Conservation (phyloP, 257 asterid genomes). For the Solanum piurae region DNA sequence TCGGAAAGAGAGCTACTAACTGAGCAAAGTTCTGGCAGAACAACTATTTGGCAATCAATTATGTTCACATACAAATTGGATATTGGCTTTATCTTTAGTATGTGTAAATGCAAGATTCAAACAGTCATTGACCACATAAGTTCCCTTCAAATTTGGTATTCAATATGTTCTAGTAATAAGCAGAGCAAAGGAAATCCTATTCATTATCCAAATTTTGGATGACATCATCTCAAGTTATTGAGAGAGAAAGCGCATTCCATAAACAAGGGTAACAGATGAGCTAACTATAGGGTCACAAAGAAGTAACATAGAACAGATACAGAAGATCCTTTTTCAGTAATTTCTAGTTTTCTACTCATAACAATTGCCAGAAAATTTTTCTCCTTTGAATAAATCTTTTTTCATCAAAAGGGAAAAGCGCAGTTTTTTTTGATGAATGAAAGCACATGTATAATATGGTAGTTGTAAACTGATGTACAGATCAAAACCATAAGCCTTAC, state of each 20-base stretch:
- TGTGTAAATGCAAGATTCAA: background rate
- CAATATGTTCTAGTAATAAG: background rate
- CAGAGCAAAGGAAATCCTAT: background rate
- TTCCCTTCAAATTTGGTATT: background rate
- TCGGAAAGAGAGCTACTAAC: background rate
- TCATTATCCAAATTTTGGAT: background rate
- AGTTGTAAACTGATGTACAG: background rate
- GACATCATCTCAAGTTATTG: background rate
- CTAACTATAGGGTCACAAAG: background rate
- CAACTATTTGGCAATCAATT: background rate
- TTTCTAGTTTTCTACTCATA: background rate
- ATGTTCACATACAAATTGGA: background rate
- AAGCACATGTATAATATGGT: background rate
- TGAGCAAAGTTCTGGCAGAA: background rate
- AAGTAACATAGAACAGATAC: background rate
- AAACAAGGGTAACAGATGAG: background rate
- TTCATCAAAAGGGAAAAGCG: background rate
- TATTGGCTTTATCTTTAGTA: background rate
- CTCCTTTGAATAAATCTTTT: background rate
- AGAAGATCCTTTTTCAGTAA: background rate
- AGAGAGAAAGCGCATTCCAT: background rate
- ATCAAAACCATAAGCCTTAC: slow-evolving; percentile 31
- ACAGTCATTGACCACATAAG: background rate
- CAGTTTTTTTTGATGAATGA: background rate
- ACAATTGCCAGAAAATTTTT: background rate